Percentiles rank a stretch among this genome's conserved stretches.
These are phyloP conservation scores for Trametes meyenii DNA, from an alignment of 768 basidiomycete species.

Conservation along the genomic window DNA sequence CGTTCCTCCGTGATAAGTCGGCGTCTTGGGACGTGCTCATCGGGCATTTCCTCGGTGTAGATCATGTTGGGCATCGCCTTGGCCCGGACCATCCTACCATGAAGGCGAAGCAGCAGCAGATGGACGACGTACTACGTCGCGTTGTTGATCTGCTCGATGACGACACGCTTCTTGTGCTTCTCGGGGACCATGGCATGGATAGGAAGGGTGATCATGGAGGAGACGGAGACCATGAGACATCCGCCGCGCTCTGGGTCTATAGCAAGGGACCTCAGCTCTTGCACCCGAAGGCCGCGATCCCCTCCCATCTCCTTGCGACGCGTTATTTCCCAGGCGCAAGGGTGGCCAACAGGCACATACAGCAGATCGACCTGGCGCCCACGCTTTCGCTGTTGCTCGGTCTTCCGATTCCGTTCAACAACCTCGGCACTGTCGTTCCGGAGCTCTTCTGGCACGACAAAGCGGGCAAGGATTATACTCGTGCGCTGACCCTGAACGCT, in stretches of 20 bases:
- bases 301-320: constrained; percentile 54
- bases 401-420: constrained; percentile 93
- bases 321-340: constrained; percentile 62
- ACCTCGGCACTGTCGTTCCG: constrained; percentile 88
- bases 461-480: constrained; percentile 44
- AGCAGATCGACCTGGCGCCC: constrained; percentile 94
- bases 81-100: constrained; percentile 89
- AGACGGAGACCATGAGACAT: constrained; percentile 83
- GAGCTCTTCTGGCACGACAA: constrained; percentile 76
- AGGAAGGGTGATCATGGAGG: constrained; percentile 93
- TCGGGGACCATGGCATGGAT: constrained; percentile 99
- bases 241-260: constrained; percentile 90
- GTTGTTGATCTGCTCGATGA: constrained; percentile 78
- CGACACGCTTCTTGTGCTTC: constrained; percentile 88
- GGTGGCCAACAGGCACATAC: constrained; percentile 61
- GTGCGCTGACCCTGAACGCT: constrained; percentile 71
- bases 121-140: constrained; percentile 75
- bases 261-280: constrained; percentile 68
- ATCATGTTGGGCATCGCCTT: constrained; percentile 94
- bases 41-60: constrained; percentile 93
- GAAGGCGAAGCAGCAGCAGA: constrained; percentile 83
- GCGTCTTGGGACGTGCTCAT: constrained; percentile 83
- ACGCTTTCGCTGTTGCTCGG: constrained; percentile 89
- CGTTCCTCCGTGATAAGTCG: constrained; percentile 56
- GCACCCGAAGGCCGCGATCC: constrained; percentile 38